These are phyloP conservation scores for Wickerhamomyces pijperi DNA, from an alignment of 805 yeast species.

Conservation along the genomic window DNA sequence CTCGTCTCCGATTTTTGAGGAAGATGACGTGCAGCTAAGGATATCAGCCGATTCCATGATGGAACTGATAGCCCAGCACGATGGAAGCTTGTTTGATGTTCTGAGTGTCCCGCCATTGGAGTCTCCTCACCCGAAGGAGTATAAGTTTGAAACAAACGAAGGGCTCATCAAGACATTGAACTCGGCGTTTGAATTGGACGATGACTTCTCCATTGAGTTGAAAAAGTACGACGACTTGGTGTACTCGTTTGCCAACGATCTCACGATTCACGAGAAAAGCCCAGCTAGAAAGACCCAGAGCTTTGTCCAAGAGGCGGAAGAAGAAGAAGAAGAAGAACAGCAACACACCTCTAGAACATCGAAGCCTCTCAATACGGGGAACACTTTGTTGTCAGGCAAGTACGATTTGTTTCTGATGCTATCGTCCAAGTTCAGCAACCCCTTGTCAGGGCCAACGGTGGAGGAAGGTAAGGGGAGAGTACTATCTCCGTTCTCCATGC, in stretches of 20 bases:
- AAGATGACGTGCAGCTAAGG: neutral
- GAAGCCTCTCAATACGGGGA: neutral
- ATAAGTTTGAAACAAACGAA: slow-evolving; percentile 2
- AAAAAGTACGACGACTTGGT: slow-evolving; percentile 2
- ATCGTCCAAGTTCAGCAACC: neutral
- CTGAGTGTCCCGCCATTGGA: neutral
- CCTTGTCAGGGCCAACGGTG: neutral
- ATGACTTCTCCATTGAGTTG: slow-evolving; percentile 7
- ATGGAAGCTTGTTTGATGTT: slow-evolving; percentile 2
- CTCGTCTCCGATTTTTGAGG: neutral
- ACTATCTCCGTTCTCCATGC: no score
- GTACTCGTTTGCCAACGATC: neutral
- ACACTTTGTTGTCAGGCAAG: neutral
- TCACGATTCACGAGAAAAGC: neutral
- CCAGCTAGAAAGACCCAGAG: neutral
- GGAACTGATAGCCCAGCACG: neutral
- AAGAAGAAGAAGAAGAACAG: neutral
- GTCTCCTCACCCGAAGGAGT: neutral
- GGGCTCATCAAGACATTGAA: slow-evolving; percentile 11
- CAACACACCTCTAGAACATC: neutral
- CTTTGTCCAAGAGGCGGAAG: no score
- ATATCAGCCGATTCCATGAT: neutral
- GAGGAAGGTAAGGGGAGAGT: no score
- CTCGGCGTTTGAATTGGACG: slow-evolving; percentile 12
- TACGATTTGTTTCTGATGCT: neutral